These are phyloP conservation scores for Phyllosticta paracitricarpa DNA, from an alignment of 2,329 filamentous ascomycete genomes.

Conservation along the genomic window DNA sequence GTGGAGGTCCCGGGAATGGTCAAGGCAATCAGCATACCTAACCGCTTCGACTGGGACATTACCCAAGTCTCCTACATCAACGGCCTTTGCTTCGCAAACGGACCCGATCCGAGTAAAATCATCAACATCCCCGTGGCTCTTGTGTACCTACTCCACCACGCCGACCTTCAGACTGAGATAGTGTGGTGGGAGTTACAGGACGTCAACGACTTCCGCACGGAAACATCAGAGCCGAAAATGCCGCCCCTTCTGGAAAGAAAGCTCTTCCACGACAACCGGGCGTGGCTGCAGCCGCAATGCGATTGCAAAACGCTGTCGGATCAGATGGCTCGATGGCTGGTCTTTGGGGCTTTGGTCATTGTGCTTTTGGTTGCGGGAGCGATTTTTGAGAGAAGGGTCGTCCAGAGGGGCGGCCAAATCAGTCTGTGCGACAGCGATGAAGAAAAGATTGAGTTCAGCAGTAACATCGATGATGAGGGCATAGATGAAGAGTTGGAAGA, in stretches of 20 bases:
- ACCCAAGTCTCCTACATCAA: constrained; percentile 2
- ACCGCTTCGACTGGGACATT: not conserved
- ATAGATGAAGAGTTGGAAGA: not conserved
- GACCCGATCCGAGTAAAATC: not conserved
- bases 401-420: not conserved
- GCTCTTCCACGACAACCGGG: not conserved
- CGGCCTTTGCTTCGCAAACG: not conserved
- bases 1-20: not conserved
- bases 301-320: not conserved
- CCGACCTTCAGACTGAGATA: not conserved
- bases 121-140: not conserved
- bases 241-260: not conserved
- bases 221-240: not conserved
- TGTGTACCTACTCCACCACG: not conserved
- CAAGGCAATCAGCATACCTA: not conserved
- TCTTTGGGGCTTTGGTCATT: not conserved
- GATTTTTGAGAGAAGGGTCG: not conserved
- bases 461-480: not conserved
- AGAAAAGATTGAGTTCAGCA: not conserved
- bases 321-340: not conserved
- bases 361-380: not conserved
- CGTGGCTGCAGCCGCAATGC: not conserved
- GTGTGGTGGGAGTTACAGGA: constrained; percentile 3
- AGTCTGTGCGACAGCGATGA: not conserved
- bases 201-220: not conserved